These are phyloP conservation scores for Mucor circinelloides DNA, from an alignment of 371 early-diverging fungal genomes.

Conservation along the genomic window DNA sequence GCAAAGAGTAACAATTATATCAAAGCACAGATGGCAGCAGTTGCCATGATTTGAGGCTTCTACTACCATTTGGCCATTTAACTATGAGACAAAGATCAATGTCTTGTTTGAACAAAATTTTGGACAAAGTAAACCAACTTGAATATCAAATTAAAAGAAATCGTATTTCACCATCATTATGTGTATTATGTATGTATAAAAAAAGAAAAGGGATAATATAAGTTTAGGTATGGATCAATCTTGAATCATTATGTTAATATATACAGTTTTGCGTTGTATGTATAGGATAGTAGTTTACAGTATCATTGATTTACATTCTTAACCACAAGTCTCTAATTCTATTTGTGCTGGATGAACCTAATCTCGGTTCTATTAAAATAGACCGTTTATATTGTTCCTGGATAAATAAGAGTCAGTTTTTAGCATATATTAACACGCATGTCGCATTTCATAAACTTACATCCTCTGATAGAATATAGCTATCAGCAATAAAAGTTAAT, in stretches of 20 bases:
- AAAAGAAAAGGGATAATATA: too few relatives aligned
- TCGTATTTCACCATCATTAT: too few relatives aligned
- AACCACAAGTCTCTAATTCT: slow-evolving; percentile 32
- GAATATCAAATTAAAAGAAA: too few relatives aligned
- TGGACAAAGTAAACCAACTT: too few relatives aligned
- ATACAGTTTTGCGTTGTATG: background rate
- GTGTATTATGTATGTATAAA: too few relatives aligned
- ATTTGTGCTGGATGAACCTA: slow-evolving; percentile 23
- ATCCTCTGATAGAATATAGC: slow-evolving; percentile 46
- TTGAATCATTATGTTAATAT: background rate
- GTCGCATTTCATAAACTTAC: slow-evolving; percentile 19
- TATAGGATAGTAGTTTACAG: background rate
- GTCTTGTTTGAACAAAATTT: too few relatives aligned
- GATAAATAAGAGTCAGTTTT: background rate
- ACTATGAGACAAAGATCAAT: too few relatives aligned
- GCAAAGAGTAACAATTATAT: too few relatives aligned
- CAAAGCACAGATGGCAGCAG: too few relatives aligned
- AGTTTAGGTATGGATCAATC: too few relatives aligned
- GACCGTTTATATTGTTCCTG: slow-evolving; percentile 47
- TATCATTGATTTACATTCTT: slow-evolving; percentile 5
- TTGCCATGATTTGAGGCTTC: too few relatives aligned
- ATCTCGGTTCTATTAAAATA: slow-evolving; percentile 34
- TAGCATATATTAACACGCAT: background rate
- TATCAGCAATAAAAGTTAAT: slow-evolving; percentile 43
- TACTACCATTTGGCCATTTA: too few relatives aligned